Evolutionary conservation across 495 filamentous ascomycete species (phyloP), one percentile per base, ranked within the genome.

Genomic region (Apiosordaria backusii): DNA sequence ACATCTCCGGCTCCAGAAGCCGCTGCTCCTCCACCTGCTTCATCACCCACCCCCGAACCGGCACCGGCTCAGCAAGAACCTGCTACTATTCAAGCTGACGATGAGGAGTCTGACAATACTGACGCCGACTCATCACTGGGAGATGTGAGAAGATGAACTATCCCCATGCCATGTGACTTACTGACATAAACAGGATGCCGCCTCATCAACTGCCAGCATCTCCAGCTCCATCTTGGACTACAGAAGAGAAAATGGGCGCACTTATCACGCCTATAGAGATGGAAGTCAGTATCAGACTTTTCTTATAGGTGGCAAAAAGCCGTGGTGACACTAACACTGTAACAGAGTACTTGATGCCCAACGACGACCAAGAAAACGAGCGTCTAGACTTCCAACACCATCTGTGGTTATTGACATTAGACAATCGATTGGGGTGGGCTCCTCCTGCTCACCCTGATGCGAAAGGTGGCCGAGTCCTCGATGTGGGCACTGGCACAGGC

Each of bases 261-360:
- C 79, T 13, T 84, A 84, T 64, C 81, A 84, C 60, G 77, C 77
- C 54, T 84, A 77, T 66, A 79, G 77, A 67, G 76, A 79, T 52
- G 78, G 75, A 26, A 75, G 63, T 60, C 16, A 64, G 50, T 63
- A 5, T 13, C 52, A 21, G n/a, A 27, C 9, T 55, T n/a, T 16
- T 55, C 18, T 55, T 6, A 55, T 26, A 29, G 61, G 16, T 45
- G 64, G 55, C 9, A 9, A 35, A 35, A 15, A 27, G 4, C 16
- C 10, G 35, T 13, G 0, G 35, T 45, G 35, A 45, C 16, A 45
- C 35, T 45, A 45, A 45, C 35, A 45, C 35, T 45, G 35, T 45
- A 13, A 45, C 18, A 45, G 25, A 66, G 24, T 69, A 69, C 50
- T 13, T 58, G 21, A 40, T 60, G 26, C 70, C 70, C 67, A 72